Evolutionary conservation across 495 filamentous ascomycete genomes (phyloP), one percentile per base, ranked within the genome.

Genomic region (Hypoxylon perforatum): DNA sequence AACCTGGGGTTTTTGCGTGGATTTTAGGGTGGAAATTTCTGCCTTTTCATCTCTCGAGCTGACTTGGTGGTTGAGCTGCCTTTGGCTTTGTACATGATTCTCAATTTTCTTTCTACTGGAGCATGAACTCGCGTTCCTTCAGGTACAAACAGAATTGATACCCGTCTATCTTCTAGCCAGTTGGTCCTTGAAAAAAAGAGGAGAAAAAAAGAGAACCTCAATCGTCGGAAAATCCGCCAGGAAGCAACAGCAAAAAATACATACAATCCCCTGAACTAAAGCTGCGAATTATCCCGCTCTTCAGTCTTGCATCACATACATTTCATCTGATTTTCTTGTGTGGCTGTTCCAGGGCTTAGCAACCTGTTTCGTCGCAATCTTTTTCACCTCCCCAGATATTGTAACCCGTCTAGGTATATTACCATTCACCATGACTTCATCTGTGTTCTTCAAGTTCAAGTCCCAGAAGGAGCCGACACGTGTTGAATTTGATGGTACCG

Each of bases 381-480:
- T 10, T 49, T 10, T 12, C 36, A 17, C 28, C 47, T 45, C 30
- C 30, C 23, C 19, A 25, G 15, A 51, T 67, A 57, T 48, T 65
- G 57, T 72, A 65, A 63, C 57, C 44, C 48, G 19, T 64, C 57
- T n/a, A 69, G 48, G 18, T 25, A 46, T 33, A 52, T 52, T 65
- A 56, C 35, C 57, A 38, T 44, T 55, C 80, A 90, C 71, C 76
- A 99, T 99, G 95, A 85, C 94, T 80, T 97, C 96, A 57, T 97
- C 93, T 65, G 94, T 99, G 76, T 97, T 97, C 82, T 98, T 97
- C 91, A 97, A 96, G 82, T 99, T 98, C 91, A 98, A 97, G 84
- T 97, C 94, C 60, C 92, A 95, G 76, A 97, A 94, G 80, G 96
- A 98, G 76, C 92, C 94, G 56, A 90, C 92, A 19, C 85, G 93